phyloP scores from a whole-genome alignment of 2,329 filamentous ascomycete genomes.

The Botrytis elliptica region DNA sequence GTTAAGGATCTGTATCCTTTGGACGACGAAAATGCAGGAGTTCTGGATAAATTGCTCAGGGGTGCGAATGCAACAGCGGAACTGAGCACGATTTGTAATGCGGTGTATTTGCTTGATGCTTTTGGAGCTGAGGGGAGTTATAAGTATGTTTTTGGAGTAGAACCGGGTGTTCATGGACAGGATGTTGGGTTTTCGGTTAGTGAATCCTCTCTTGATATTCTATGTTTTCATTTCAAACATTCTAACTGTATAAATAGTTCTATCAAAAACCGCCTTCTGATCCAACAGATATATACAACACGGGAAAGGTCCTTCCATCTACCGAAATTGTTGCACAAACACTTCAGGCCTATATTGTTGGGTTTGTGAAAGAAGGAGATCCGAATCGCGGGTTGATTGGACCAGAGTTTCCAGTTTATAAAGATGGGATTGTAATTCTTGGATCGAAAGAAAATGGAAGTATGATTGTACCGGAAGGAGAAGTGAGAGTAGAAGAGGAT shows the following conservation, averaged over 20 bases:
- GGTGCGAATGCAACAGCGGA: neutral
- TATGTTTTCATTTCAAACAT: neutral
- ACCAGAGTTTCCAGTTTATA: neutral
- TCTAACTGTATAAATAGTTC: neutral
- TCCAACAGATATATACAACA: neutral
- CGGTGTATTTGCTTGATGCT: neutral
- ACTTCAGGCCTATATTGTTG: neutral
- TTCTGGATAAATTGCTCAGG: neutral
- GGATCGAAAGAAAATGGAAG: neutral
- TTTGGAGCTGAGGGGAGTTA: neutral
- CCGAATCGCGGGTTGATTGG: neutral
- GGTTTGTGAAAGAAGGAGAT: neutral
- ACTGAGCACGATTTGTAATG: neutral
- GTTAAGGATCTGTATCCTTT: neutral
- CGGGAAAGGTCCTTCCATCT: neutral
- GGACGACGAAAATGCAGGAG: neutral
- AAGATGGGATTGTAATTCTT: neutral
- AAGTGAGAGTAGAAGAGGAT: neutral
- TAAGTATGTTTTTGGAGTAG: neutral
- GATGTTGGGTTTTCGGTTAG: neutral
- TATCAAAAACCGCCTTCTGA: neutral
- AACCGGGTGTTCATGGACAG: neutral
- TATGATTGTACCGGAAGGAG: neutral
- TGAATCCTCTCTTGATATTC: neutral
- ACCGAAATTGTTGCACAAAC: neutral